Evolutionary conservation across 164 flowering plant species (phyloP), one percentile per base, ranked within the genome.

Genomic region (Santalum album): DNA sequence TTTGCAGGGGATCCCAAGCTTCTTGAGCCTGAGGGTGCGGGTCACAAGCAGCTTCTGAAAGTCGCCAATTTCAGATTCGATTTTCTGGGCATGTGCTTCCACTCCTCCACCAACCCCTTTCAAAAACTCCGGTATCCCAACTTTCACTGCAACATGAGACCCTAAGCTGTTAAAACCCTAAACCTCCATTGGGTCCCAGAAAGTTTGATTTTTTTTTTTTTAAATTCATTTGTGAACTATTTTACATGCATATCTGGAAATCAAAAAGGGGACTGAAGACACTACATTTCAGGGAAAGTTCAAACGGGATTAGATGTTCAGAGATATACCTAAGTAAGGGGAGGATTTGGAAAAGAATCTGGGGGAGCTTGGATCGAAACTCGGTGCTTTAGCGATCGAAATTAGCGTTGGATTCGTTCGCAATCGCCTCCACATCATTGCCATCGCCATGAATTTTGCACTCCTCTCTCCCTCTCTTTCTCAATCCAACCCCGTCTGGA

Each of bases 121-220:
- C 69, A 90, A 53, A 49, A 90, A 90, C 67, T 87, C 97, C 6
- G 89, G 87, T 57, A 90, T 85, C 39, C 96, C 96, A 24, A 87
- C 96, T 67, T 90, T 87, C 71, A 67, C 96, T 90, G 81, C 67
- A 67, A 67, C 20, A 51, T 18, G 24, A 22, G 47, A 0, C n/a
- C n/a, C 3, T 38, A 4, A 10, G 42, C 42, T 15, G 0, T 15
- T 14, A 38, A 14, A 38, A 3, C 2, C 42, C 42, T 14, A 38
- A 38, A 38, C 42, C 40, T 1, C 12, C 12, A 12, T 14, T 9
- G 2, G 12, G 16, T 36, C 15, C 40, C n/a, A n/a, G n/a, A n/a
- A n/a, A n/a, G n/a, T n/a, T n/a, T n/a, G n/a, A n/a, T n/a, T n/a
- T n/a, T n/a, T n/a, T n/a, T n/a, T n/a, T 5, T 11, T 11, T 11